Base-by-base conservation (phyloP, 495 filamentous ascomycete genomes). In the Xylona heveae region DNA sequence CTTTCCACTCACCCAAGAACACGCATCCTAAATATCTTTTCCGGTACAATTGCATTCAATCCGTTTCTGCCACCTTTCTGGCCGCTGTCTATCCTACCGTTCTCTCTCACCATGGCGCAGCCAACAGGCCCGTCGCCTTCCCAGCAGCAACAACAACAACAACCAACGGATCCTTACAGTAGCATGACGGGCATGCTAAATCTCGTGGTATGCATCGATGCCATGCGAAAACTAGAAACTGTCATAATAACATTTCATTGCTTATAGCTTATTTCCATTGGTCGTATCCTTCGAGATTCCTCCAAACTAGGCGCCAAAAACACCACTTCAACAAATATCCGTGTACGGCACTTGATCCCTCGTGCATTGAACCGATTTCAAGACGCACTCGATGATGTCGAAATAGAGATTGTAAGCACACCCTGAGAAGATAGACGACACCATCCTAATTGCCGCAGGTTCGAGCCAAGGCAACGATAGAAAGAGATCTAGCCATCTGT, bases 221-320 rank as follows among this genome's bases (percentile, higher is more conserved):
- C n/a, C n/a, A n/a, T n/a, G n/a, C n/a, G n/a, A n/a, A n/a, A n/a
- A n/a, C n/a, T n/a, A n/a, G n/a, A n/a, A n/a, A n/a, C n/a, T n/a
- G n/a, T n/a, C n/a, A n/a, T n/a, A n/a, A n/a, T n/a, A n/a, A n/a
- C n/a, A n/a, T n/a, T n/a, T n/a, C n/a, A 5, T 6, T 24, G n/a
- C 17, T 12, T 0, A 2, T 20, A 38, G 36, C 36, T 38, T 5
- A 12, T 38, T 19, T 30, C 23, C 12, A 37, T 30, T 12, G 36
- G 18, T 8, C 35, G 35, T 13, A 23, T 38, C 34, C 35, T 38
- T 26, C 36, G 19, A n/a, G 36, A 38, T 38, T 19, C 36, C 6
- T 9, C 20, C 8, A 24, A 18, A 22, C 34, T 2, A 3, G 24
- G n/a, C 15, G 5, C 8, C 4, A 19, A 18, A 17, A 24, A 35